A percentile compares a stretch with the other conserved stretches of the same genome.
Evolutionary conservation across 2,329 filamentous ascomycete species (phyloP).

Genomic region (Penicillium sp.): DNA sequence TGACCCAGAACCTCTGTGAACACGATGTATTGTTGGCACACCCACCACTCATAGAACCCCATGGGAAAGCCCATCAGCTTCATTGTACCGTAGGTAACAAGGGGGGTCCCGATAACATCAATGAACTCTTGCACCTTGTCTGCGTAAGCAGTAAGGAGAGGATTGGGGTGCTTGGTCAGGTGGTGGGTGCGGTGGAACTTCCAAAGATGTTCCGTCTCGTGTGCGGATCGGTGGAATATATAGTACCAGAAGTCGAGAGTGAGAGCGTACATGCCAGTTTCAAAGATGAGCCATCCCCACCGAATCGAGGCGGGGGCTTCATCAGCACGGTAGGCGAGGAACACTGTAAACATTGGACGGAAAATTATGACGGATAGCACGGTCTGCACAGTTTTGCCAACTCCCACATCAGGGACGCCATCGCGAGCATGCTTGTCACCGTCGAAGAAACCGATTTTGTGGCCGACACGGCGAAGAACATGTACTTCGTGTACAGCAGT

Average conservation of each 20-base stretch:
- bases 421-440: slow-evolving; percentile 51
- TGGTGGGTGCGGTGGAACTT: slow-evolving; percentile 51
- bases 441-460: slow-evolving; percentile 48
- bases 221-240: slow-evolving; percentile 45
- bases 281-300: slow-evolving; percentile 41
- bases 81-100: slow-evolving; percentile 42
- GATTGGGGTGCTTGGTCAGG: slow-evolving; percentile 49
- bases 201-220: slow-evolving; percentile 45
- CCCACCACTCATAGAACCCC: slow-evolving; percentile 53
- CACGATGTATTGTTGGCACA: slow-evolving; percentile 31
- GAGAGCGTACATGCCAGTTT: slow-evolving; percentile 46
- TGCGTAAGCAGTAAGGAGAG: slow-evolving; percentile 46
- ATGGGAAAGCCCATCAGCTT: slow-evolving; percentile 44
- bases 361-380: slow-evolving; percentile 36
- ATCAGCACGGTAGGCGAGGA: slow-evolving; percentile 29
- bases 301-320: slow-evolving; percentile 29
- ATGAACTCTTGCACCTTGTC: slow-evolving; percentile 49
- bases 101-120: slow-evolving; percentile 45
- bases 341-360: slow-evolving; percentile 35
- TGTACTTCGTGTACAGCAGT: slow-evolving; percentile 46
- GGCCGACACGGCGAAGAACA: slow-evolving; percentile 43
- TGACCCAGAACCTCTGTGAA: slow-evolving; percentile 32
- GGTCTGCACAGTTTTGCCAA: slow-evolving; percentile 34
- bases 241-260: slow-evolving; percentile 47
- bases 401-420: slow-evolving; percentile 46